phyloP scores from a whole-genome alignment of 164 flowering plant species.

The Aristolochia contorta region DNA sequence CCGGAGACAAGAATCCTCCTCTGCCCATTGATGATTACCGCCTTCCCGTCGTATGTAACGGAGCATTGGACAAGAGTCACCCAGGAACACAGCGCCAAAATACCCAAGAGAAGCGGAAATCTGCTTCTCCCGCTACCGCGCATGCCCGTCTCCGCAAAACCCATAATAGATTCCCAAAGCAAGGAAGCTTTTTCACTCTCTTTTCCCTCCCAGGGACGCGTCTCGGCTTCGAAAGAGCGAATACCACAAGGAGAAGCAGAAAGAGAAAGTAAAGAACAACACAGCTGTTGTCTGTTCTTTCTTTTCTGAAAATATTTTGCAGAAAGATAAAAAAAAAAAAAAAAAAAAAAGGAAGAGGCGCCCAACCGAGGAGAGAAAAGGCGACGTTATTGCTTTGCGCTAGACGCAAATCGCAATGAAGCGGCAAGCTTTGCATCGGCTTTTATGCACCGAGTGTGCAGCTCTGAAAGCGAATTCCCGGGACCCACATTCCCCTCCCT shows the following conservation, averaged over 20 bases:
- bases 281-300: slow-evolving; percentile 4
- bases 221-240: neutral
- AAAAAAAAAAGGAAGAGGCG: too few species aligned
- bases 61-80: slow-evolving; percentile 27
- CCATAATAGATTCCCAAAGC: slow-evolving; percentile 1
- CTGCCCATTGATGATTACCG: slow-evolving; percentile 57
- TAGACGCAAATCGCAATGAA: neutral
- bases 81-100: slow-evolving; percentile 9
- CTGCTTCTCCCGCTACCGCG: slow-evolving; percentile 2
- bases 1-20: slow-evolving; percentile 76
- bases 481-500: neutral
- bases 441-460: neutral
- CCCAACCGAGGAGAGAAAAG: too few species aligned
- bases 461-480: neutral
- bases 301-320: neutral
- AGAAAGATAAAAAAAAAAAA: neutral
- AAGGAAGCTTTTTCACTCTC: neutral
- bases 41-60: slow-evolving; percentile 65
- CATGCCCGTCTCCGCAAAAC: neutral
- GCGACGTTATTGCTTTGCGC: neutral
- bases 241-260: neutral
- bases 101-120: neutral
- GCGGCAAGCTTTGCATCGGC: neutral
- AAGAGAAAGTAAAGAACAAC: neutral
- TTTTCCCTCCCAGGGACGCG: neutral